Conservation (phyloP, 1,284 basidiomycete species). For the Apiotrichum porosum region DNA sequence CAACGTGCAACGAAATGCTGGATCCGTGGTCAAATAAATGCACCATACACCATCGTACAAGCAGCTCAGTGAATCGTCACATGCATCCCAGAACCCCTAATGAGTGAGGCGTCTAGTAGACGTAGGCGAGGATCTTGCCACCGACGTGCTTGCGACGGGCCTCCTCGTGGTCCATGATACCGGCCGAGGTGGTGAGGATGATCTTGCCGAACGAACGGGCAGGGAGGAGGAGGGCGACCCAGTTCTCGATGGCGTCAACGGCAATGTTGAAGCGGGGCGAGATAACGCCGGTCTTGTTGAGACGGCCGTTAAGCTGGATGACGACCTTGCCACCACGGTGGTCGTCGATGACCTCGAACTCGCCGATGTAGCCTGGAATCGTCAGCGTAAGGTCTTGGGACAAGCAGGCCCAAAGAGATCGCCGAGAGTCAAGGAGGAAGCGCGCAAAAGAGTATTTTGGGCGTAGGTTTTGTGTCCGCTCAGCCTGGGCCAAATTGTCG, state of each 20-base stretch:
- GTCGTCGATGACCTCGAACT: conserved; percentile 99
- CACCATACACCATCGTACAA: too few relatives aligned
- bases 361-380: conserved; percentile 85
- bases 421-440: neutral
- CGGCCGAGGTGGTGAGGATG: conserved; percentile 92
- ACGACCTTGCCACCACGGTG: conserved; percentile 99
- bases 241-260: conserved; percentile 65
- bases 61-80: conserved; percentile 10
- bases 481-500: too few relatives aligned
- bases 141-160: conserved; percentile 89
- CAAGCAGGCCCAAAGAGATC: neutral
- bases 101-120: conserved; percentile 43
- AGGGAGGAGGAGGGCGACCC: conserved; percentile 83
- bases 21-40: too few relatives aligned
- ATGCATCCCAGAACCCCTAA: conserved; percentile 19
- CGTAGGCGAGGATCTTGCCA: conserved; percentile 54
- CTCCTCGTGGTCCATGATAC: conserved; percentile 99
- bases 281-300: conserved; percentile 99
- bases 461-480: too few relatives aligned
- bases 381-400: too few relatives aligned
- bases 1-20: too few relatives aligned
- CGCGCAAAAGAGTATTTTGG: too few relatives aligned
- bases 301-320: conserved; percentile 93
- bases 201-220: conserved; percentile 95
- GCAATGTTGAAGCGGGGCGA: conserved; percentile 97